A percentile compares a stretch with the other conserved stretches of the same genome.
These are phyloP conservation scores for Annona cherimola DNA, from an alignment of 164 flowering plant species.

Conservation along the genomic window DNA sequence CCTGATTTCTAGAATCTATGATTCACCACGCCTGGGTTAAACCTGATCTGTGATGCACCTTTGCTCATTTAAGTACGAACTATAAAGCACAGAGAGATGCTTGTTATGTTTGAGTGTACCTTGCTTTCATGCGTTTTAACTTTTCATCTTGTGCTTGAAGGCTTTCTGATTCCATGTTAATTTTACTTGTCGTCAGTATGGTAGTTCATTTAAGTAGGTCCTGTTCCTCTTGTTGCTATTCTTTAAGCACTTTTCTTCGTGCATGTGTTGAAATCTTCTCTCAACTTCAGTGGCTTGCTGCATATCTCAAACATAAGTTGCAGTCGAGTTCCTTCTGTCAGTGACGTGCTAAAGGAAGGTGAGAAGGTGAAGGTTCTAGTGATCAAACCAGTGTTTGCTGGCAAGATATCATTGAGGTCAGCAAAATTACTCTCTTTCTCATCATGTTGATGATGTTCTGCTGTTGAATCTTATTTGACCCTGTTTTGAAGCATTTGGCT, in stretches of 20 bases:
- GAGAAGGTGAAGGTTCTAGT: conserved; percentile 86
- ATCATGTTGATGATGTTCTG: background rate
- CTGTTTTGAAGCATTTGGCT: background rate
- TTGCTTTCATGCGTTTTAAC: background rate
- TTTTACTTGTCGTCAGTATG: background rate
- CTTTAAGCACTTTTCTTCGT: background rate
- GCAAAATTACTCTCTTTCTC: no score
- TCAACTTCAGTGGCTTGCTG: conserved; percentile 74
- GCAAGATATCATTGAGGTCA: conserved; percentile 93
- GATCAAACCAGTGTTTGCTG: conserved; percentile 72
- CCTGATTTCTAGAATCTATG: no score
- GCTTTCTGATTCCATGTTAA: background rate
- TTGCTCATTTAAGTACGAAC: no score
- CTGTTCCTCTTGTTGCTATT: background rate
- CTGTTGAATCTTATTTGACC: background rate
- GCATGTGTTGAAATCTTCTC: conserved; percentile 3
- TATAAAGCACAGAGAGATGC: no score
- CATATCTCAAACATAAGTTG: conserved; percentile 76
- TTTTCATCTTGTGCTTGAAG: background rate
- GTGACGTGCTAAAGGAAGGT: conserved; percentile 53
- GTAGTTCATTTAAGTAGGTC: background rate
- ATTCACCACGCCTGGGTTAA: no score
- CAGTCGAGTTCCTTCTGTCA: conserved; percentile 45
- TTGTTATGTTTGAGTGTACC: no score
- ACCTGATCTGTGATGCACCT: no score